Conservation (phyloP, 2,329 filamentous ascomycete species). For the Lanzia echinophila region DNA sequence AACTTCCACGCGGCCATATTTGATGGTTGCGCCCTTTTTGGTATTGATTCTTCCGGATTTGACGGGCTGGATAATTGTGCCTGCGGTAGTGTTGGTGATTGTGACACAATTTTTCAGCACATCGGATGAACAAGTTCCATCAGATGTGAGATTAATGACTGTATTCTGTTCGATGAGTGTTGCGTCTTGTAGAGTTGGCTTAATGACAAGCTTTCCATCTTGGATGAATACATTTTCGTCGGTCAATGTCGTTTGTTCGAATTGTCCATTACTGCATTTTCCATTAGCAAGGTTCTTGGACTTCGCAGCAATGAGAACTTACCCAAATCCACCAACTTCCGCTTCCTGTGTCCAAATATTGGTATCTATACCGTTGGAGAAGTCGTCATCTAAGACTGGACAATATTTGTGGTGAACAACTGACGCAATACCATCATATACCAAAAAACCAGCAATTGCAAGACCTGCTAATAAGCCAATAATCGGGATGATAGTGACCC, state of each 20-base stretch:
- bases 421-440: conserved; percentile 67
- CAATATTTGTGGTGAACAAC: conserved; percentile 65
- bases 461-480: conserved; percentile 65
- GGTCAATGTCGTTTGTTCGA: conserved; percentile 65
- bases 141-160: conserved; percentile 58
- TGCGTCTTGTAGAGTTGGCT: conserved; percentile 68
- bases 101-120: conserved; percentile 56
- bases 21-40: conserved; percentile 62
- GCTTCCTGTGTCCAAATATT: conserved; percentile 45
- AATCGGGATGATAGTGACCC: conserved; percentile 74
- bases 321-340: conserved; percentile 35
- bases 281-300: neutral
- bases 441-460: conserved; percentile 59
- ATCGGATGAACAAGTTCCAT: conserved; percentile 62
- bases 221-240: conserved; percentile 71
- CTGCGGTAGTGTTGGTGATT: conserved; percentile 69
- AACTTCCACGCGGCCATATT: conserved; percentile 76
- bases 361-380: conserved; percentile 44
- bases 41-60: conserved; percentile 75
- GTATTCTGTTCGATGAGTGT: conserved; percentile 58
- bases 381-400: conserved; percentile 44
- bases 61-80: conserved; percentile 69
- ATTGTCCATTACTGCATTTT: conserved; percentile 63
- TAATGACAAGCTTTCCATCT: conserved; percentile 64
- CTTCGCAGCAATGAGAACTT: conserved; percentile 51